Percentiles rank a stretch among this genome's conserved stretches.
These are phyloP conservation scores for Hanseniaspora nectarophila DNA, from an alignment of 805 yeast genomes.

Conservation along the genomic window DNA sequence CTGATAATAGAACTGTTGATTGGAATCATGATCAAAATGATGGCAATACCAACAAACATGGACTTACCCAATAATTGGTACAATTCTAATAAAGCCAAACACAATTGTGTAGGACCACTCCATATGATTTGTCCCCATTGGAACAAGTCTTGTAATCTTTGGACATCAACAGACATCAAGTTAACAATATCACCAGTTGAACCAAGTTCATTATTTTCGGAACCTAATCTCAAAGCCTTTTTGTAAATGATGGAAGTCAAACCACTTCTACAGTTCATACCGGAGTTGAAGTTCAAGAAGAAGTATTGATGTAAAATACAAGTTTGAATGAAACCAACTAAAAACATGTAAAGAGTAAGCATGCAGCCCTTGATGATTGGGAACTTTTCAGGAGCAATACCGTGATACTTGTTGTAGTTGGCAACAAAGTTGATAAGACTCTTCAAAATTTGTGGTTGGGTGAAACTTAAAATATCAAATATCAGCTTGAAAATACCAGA, in stretches of 20 bases:
- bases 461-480: slow-evolving; percentile 71
- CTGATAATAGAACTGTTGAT: slow-evolving; percentile 59
- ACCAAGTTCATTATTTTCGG: slow-evolving; percentile 56
- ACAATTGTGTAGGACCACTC: slow-evolving; percentile 88
- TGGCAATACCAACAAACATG: slow-evolving; percentile 92
- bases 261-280: slow-evolving; percentile 64
- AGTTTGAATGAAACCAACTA: slow-evolving; percentile 66
- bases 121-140: slow-evolving; percentile 70
- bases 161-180: slow-evolving; percentile 87
- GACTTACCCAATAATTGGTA: slow-evolving; percentile 66
- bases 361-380: slow-evolving; percentile 66
- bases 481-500: slow-evolving; percentile 63
- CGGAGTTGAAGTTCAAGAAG: slow-evolving; percentile 59
- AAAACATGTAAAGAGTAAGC: slow-evolving; percentile 65
- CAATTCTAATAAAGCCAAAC: slow-evolving; percentile 60
- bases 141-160: slow-evolving; percentile 70
- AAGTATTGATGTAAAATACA: slow-evolving; percentile 68
- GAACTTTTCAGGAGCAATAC: slow-evolving; percentile 17
- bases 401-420: slow-evolving; percentile 30
- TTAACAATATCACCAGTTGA: slow-evolving; percentile 90
- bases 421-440: slow-evolving; percentile 50
- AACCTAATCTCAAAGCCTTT: slow-evolving; percentile 56
- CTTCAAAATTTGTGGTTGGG: slow-evolving; percentile 76
- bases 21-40: slow-evolving; percentile 70
- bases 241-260: slow-evolving; percentile 55